A percentile compares a stretch with the other conserved stretches of the same genome.
Evolutionary conservation across 306 rosid species (phyloP).

Genomic region (Gynostemma pentaphyllum): DNA sequence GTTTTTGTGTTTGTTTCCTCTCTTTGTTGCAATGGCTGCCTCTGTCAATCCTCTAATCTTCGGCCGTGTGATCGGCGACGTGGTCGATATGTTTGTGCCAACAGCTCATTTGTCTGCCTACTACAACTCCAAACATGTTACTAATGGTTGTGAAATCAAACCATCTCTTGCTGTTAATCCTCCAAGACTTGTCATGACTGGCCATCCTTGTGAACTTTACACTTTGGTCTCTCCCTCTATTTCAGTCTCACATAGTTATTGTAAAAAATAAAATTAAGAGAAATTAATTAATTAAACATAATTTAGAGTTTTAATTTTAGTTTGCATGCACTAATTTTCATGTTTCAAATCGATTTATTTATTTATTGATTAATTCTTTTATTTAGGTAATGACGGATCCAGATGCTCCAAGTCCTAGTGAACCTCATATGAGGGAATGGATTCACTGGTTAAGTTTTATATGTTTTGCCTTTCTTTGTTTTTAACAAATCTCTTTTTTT

Average conservation of each 20-base stretch:
- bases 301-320: neutral
- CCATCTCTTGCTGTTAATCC: slow-evolving; percentile 52
- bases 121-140: slow-evolving; percentile 59
- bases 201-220: slow-evolving; percentile 45
- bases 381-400: slow-evolving; percentile 96
- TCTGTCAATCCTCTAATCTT: slow-evolving; percentile 78
- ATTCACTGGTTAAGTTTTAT: slow-evolving; percentile 53
- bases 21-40: slow-evolving; percentile 63
- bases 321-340: slow-evolving; percentile 17
- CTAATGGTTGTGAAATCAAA: slow-evolving; percentile 78
- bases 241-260: neutral
- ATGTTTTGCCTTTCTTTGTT: too few relatives aligned
- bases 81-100: slow-evolving; percentile 74
- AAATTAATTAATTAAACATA: too few relatives aligned
- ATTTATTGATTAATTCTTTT: neutral
- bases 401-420: slow-evolving; percentile 94
- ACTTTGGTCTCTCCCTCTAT: slow-evolving; percentile 34
- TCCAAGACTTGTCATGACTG: slow-evolving; percentile 46
- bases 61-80: slow-evolving; percentile 82
- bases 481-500: neutral
- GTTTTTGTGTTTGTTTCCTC: too few relatives aligned
- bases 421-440: slow-evolving; percentile 80
- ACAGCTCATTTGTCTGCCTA: slow-evolving; percentile 50
- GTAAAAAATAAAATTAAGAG: too few relatives aligned
- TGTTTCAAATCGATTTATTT: neutral